Percentiles rank a stretch among this genome's conserved stretches.
These are phyloP conservation scores for Cordyceps cateniannulata DNA, from an alignment of 2,329 filamentous ascomycete genomes.

Conservation along the genomic window DNA sequence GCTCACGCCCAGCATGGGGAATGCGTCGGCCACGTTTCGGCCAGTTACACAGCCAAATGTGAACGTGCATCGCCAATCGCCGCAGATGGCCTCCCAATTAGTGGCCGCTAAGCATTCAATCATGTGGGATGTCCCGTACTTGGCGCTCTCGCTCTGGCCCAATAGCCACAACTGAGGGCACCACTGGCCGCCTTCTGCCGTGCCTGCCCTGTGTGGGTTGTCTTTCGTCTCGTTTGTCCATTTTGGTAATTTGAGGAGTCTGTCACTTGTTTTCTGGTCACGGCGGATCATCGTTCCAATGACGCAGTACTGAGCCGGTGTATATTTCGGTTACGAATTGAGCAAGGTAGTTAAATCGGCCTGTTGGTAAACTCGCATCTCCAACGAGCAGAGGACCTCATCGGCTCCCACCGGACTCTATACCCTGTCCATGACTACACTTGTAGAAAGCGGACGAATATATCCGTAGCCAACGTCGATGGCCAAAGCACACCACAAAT, in stretches of 20 bases:
- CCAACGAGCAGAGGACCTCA: too few relatives aligned
- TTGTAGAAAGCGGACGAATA: too few relatives aligned
- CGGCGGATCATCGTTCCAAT: not conserved
- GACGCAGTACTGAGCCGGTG: not conserved
- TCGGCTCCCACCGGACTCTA: too few relatives aligned
- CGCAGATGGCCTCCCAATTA: not conserved
- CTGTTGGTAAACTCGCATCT: too few relatives aligned
- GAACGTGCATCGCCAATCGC: conserved; percentile 7
- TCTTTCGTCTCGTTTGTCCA: not conserved
- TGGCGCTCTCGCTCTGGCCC: not conserved
- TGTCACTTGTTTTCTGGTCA: not conserved
- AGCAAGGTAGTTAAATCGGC: not conserved
- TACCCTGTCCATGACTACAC: too few relatives aligned
- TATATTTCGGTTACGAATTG: not conserved
- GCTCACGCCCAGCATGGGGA: not conserved
- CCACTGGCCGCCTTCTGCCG: not conserved
- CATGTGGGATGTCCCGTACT: not conserved
- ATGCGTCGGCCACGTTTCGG: conserved; percentile 11
- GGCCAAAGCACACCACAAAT: not conserved
- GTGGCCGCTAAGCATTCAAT: not conserved
- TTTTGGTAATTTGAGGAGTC: conserved; percentile 1
- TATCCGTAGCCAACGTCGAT: too few relatives aligned
- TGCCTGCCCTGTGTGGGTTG: not conserved
- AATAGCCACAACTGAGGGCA: too few relatives aligned
- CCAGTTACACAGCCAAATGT: not conserved